These are phyloP conservation scores for Cercospora sp. DNA, from an alignment of 2,329 filamentous ascomycete species.

Conservation along the genomic window DNA sequence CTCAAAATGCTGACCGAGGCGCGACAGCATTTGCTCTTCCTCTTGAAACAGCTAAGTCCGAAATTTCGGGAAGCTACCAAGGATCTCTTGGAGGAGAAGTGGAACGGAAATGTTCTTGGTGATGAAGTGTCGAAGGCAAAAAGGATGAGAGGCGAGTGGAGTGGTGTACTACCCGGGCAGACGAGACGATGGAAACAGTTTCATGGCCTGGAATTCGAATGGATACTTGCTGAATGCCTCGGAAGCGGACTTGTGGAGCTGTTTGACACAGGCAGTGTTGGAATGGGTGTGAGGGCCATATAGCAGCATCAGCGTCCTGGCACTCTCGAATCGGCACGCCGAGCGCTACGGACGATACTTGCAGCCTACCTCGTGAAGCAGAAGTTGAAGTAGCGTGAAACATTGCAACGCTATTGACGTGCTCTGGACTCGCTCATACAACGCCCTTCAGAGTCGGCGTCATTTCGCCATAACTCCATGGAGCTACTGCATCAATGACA, in stretches of 20 bases:
- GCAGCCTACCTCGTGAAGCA: not conserved
- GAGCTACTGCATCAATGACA: not conserved
- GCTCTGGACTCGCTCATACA: not conserved
- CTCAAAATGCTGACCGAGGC: slow-evolving; percentile 65
- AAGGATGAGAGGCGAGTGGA: slow-evolving; percentile 57
- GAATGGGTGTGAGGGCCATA: slow-evolving; percentile 55
- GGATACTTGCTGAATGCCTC: slow-evolving; percentile 69
- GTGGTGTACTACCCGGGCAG: slow-evolving; percentile 59
- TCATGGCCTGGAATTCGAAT: slow-evolving; percentile 68
- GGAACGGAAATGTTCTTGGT: slow-evolving; percentile 65
- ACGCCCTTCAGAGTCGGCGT: not conserved
- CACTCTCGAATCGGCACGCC: no score
- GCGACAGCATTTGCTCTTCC: slow-evolving; percentile 60
- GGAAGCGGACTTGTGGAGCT: slow-evolving; percentile 70
- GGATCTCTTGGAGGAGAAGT: slow-evolving; percentile 63
- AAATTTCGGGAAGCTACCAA: slow-evolving; percentile 65
- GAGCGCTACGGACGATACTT: no score
- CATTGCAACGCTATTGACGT: not conserved
- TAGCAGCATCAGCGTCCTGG: not conserved
- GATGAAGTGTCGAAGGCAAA: slow-evolving; percentile 51
- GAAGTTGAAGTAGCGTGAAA: not conserved
- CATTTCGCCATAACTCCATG: not conserved
- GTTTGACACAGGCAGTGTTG: slow-evolving; percentile 74
- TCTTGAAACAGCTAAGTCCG: slow-evolving; percentile 57
- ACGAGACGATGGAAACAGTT: slow-evolving; percentile 72